These are phyloP conservation scores for Venturia asperata DNA, from an alignment of 2,329 filamentous ascomycete genomes.

Conservation along the genomic window DNA sequence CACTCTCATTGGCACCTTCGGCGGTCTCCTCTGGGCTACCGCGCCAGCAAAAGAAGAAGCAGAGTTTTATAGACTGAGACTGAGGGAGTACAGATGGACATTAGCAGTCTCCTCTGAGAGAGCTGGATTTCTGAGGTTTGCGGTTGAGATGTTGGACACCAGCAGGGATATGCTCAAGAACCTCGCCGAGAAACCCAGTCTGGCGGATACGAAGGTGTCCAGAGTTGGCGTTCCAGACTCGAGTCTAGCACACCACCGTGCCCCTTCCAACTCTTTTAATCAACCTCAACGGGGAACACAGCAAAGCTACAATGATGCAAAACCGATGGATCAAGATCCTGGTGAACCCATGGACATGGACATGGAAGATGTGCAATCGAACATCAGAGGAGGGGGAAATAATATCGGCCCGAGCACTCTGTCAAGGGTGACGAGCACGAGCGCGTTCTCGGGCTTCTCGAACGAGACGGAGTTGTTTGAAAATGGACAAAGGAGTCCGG, in stretches of 20 bases:
- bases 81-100: conserved; percentile 92
- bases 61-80: conserved; percentile 78
- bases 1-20: conserved; percentile 89
- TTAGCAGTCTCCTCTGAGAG: conserved; percentile 77
- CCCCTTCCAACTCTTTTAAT: neutral
- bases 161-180: conserved; percentile 38
- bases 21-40: conserved; percentile 81
- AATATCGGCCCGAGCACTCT: neutral
- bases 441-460: conserved; percentile 19
- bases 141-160: conserved; percentile 40
- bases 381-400: neutral
- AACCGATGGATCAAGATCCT: neutral
- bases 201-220: conserved; percentile 32
- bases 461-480: conserved; percentile 19
- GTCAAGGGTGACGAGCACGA: conserved; percentile 14
- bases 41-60: conserved; percentile 81
- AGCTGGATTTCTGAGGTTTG: conserved; percentile 43
- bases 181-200: conserved; percentile 38
- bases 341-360: conserved; percentile 12
- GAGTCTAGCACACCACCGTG: neutral
- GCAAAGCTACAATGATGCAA: neutral
- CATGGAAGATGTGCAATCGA: neutral
- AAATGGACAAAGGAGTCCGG: conserved; percentile 12
- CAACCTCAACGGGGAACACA: neutral
- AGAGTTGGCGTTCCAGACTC: conserved; percentile 30